Base-by-base conservation (phyloP, 164 flowering plant species). In the Amborella trichopoda region DNA sequence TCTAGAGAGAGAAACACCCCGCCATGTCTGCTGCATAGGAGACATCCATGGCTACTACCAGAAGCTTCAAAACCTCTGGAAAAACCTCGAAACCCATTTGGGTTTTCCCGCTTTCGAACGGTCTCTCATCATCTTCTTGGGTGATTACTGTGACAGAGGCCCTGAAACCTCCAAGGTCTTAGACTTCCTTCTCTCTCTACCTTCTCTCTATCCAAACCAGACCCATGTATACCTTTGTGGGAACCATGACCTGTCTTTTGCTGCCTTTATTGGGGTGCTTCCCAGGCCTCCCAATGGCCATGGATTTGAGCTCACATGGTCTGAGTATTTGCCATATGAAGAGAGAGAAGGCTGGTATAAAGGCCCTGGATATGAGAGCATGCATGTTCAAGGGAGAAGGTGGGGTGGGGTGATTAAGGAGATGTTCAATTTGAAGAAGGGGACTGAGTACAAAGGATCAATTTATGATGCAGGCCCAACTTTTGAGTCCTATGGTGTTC, bases 131-230 rank as follows among this genome's bases (percentile, higher is more conserved):
- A 80, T 91, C 61, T 91, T 91, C 81, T 45, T 91, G 14, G 98
- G 98, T 56, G 94, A 91, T 55, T 91, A 91, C 66, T 86, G 98
- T 60, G 96, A 91, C 55, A 69, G 98, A 1, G 98, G 98, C 2
- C 85, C 89, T 3, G 58, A 83, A 37, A 86, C 98, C 18, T 60
- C 55, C 3, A 9, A 54, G 18, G 93, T 83, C 30, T 21, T 91
- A 22, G 91, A 83, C 37, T 86, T 91, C 61, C 51, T 86, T 16
- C 48, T 76, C 50, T 58, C 74, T 13, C 58, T 86, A 14, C 96
- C 87, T 25, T 59, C 78, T 12, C 55, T 30, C 4, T 75, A 81
- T 71, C 94, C 93, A 0, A 39, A 62, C n/a, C 98, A 86, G 40
- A 63, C 68, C 44, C 98, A 90, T 51, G 85, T 90, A 2, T 90